Evolutionary conservation across 176 grass and related monocot species (phyloP), one percentile per base, ranked within the genome.

Genomic region (Ananas comosus): DNA sequence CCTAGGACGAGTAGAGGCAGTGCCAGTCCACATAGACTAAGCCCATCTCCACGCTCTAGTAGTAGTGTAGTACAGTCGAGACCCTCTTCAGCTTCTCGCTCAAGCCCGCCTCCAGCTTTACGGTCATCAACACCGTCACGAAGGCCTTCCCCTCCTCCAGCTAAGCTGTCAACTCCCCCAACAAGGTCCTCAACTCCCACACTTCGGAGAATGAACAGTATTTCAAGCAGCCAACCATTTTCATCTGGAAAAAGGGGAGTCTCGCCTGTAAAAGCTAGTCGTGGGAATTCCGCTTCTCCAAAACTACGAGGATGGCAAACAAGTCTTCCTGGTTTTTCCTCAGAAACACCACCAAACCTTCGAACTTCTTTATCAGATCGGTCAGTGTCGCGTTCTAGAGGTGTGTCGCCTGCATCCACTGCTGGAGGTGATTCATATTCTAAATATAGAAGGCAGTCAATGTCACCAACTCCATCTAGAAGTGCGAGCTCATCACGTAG

Each of bases 391-490:
- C 72, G 66, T 63, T 75, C 80, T 77, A 87, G 92, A 63, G 88
- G 88, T 84, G 70, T 74, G 58, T 91, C 88, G 9, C 92, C 88
- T 58, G 80, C 72, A 22, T 88, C 78, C 70, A 70, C 72, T 65
- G 78, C 71, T 77, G 78, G 85, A 78, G 50, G 80, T 24, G 85
- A 83, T 21, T 80, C 59, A 52, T 59, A 67, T 54, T 80, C 89
- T 66, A 89, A 76, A 81, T 65, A 78, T 79, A 84, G 89, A 83
- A 87, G 86, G 68, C 84, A 90, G 71, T 92, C 84, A 64, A 76
- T 92, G 78, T 97, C 89, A 75, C 93, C 93, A 66, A 89, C 86
- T 74, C 75, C 86, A 73, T 77, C 84, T 68, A 89, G 93, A 85
- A 90, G 89, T 66, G 86, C 72, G 69, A 97, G 65, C 72, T 92